Conservation (phyloP, 805 yeast species). For the Saccharomycopsis synnaedendra region DNA sequence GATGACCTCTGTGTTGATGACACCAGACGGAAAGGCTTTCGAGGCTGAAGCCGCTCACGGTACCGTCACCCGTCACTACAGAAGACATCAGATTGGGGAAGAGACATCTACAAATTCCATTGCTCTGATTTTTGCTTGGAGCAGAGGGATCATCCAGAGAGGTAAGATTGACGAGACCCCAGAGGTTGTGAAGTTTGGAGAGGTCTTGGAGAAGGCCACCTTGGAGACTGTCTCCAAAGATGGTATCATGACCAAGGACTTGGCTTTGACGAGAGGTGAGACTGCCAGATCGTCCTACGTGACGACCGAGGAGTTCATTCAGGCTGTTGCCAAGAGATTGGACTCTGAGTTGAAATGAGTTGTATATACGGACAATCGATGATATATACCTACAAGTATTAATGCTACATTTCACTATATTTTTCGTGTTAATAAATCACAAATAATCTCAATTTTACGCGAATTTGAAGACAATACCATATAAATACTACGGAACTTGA, state of each 20-base stretch:
- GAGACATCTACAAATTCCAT: slow-evolving; percentile 79
- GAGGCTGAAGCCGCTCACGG: slow-evolving; percentile 86
- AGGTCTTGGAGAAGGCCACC: slow-evolving; percentile 53
- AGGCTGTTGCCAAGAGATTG: slow-evolving; percentile 60
- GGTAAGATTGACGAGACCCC: slow-evolving; percentile 67
- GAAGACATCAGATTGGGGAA: slow-evolving; percentile 73
- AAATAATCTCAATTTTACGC: too few species aligned
- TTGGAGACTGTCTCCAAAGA: slow-evolving; percentile 63
- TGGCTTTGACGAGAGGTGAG: slow-evolving; percentile 61
- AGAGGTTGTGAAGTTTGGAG: slow-evolving; percentile 57
- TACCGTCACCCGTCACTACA: slow-evolving; percentile 77
- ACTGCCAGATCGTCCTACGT: slow-evolving; percentile 53
- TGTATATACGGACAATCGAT: neutral
- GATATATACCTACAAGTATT: too few species aligned
- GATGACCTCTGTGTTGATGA: slow-evolving; percentile 74
- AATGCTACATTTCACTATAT: too few species aligned
- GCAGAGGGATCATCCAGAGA: slow-evolving; percentile 76
- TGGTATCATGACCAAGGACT: slow-evolving; percentile 74
- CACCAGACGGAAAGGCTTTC: slow-evolving; percentile 80
- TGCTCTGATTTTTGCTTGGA: slow-evolving; percentile 80
- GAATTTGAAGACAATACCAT: too few species aligned
- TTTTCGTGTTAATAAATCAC: too few species aligned
- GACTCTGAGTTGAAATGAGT: slow-evolving; percentile 17
- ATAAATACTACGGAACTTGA: too few species aligned
- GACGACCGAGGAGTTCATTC: slow-evolving; percentile 65